These are phyloP conservation scores for Vishniacozyma victoriae DNA, from an alignment of 768 basidiomycete species.

Conservation along the genomic window DNA sequence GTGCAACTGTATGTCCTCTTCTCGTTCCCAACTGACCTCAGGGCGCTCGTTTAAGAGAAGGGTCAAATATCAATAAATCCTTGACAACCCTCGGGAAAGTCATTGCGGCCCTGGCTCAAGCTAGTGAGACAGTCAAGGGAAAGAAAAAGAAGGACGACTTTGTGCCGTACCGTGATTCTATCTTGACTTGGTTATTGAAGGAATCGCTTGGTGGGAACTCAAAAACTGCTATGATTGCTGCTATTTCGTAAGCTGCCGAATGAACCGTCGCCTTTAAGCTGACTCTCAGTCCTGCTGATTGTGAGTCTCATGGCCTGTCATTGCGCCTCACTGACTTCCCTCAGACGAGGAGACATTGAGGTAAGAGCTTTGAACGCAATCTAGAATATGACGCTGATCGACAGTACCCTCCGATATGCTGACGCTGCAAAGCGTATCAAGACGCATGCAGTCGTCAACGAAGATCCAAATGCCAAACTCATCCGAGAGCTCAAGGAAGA, in stretches of 20 bases:
- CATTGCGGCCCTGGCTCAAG: slow-evolving; percentile 77
- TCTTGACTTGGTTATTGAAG: slow-evolving; percentile 95
- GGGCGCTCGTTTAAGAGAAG: slow-evolving; percentile 91
- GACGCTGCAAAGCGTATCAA: slow-evolving; percentile 99
- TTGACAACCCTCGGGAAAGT: slow-evolving; percentile 97
- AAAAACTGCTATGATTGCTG: slow-evolving; percentile 97
- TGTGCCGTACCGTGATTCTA: slow-evolving; percentile 95
- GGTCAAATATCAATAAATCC: slow-evolving; percentile 97
- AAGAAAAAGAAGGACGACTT: slow-evolving; percentile 87
- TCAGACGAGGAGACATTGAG: slow-evolving; percentile 80
- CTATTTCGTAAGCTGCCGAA: slow-evolving; percentile 58
- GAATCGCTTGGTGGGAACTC: slow-evolving; percentile 76
- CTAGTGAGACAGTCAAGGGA: slow-evolving; percentile 55
- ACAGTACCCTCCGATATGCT: slow-evolving; percentile 85
- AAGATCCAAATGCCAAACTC: slow-evolving; percentile 98
- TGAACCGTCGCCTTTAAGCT: neutral
- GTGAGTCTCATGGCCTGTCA: slow-evolving; percentile 5
- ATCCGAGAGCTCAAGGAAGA: slow-evolving; percentile 99
- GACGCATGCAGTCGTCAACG: slow-evolving; percentile 98
- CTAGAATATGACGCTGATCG: neutral
- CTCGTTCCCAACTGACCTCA: slow-evolving; percentile 5
- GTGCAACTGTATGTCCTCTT: slow-evolving; percentile 59
- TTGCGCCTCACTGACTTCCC: neutral
- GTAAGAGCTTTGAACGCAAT: neutral
- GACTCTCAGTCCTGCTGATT: slow-evolving; percentile 67